These are phyloP conservation scores for Singerocomus inundabilis DNA, from an alignment of 1,284 basidiomycete species.

Conservation along the genomic window DNA sequence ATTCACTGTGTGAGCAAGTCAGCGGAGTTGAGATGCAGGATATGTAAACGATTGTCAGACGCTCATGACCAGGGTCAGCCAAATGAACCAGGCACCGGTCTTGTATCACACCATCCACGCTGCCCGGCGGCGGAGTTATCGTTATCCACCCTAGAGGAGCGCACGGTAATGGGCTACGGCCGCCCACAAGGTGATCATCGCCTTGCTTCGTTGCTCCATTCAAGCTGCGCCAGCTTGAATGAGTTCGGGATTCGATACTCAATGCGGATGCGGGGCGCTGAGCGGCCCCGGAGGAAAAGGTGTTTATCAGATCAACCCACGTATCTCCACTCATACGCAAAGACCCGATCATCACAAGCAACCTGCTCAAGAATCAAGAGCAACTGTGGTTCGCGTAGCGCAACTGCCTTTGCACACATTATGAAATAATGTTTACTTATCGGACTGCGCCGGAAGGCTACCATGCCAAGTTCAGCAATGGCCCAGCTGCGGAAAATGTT, in stretches of 20 bases:
- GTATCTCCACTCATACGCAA: not conserved
- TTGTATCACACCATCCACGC: not conserved
- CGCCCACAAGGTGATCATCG: no score
- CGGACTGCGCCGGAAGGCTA: not conserved
- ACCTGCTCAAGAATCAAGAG: not conserved
- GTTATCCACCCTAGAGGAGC: not conserved
- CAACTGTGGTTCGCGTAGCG: not conserved
- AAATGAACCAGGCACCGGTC: not conserved
- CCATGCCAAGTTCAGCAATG: not conserved
- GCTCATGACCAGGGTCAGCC: not conserved
- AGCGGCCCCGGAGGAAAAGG: not conserved
- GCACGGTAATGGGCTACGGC: not conserved
- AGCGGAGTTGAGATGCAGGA: not conserved
- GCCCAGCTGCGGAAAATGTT: no score
- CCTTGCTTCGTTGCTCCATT: not conserved
- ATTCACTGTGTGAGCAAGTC: not conserved
- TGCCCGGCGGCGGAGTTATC: not conserved
- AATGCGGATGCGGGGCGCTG: not conserved
- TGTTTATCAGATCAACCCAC: not conserved
- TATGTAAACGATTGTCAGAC: not conserved
- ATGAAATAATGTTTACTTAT: not conserved
- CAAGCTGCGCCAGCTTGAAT: not conserved
- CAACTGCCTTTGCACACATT: not conserved
- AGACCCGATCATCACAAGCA: not conserved
- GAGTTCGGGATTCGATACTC: not conserved